Evolutionary conservation across 345 rosid species (phyloP), one percentile per base, ranked within the genome.

Genomic region (Eucalyptus melliodora): DNA sequence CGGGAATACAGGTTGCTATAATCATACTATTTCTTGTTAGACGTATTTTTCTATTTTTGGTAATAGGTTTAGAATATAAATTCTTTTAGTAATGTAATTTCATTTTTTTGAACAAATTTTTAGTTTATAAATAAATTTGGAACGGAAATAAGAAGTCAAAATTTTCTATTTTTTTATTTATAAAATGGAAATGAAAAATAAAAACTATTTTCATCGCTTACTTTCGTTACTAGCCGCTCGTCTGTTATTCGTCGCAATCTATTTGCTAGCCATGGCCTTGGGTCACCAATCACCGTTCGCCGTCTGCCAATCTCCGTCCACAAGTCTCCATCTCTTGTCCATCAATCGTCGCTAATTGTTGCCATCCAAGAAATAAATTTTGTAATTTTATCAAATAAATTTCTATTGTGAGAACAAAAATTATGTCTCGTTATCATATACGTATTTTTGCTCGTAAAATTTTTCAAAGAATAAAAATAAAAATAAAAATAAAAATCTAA

Each of bases 31-130:
- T 53, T 21, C 0, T 53, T 21, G 11, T 53, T 0, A 3, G 0
- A 4, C 2, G 0, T 53, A 21, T 53, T 53, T 53, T 53, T 53
- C 1, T 0, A 0, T 4, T 53, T 1, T 1, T 8, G 1, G 0
- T 0, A 53, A 53, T 5, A 7, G 0, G 11, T 53, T 53, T 19
- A 23, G 2, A 53, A 53, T 8, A 21, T 53, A 53, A 53, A 53
- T 8, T 53, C 1, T 21, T 53, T 21, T 53, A 21, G 0, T 21
- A 8, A 53, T 0, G 11, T 21, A 21, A 53, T 53, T 53, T 53
- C 4, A 0, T 19, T 7, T 50, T 6, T 50, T 16, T 1, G 4
- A 19, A 53, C 10, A 53, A 19, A 53, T 53, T 53, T 53, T 53
- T 53, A 8, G 59, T 19, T 0, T 19, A 53, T 0, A 3, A 51